Conservation (phyloP, 768 basidiomycete species). For the Leccinum arenicola region DNA sequence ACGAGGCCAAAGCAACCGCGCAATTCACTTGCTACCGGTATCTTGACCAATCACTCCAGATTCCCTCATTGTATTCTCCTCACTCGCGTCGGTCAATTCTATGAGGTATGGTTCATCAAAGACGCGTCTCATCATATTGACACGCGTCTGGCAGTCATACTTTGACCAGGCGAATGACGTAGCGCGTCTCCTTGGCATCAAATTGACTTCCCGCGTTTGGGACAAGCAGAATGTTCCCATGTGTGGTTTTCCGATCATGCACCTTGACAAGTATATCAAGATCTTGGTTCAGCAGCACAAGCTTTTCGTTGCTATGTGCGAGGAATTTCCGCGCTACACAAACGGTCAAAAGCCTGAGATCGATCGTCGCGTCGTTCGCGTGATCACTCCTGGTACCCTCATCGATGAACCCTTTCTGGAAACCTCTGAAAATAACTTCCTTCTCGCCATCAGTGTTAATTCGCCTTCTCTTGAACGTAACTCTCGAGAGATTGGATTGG, state of each 20-base stretch:
- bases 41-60: constrained; percentile 63
- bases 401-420: constrained; percentile 89
- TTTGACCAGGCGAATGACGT: constrained; percentile 88
- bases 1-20: constrained; percentile 29
- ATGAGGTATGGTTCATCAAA: constrained; percentile 59
- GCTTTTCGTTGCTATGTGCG: constrained; percentile 89
- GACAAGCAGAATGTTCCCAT: constrained; percentile 67
- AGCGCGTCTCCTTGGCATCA: constrained; percentile 75
- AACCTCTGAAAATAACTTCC: constrained; percentile 85
- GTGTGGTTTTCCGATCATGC: constrained; percentile 87
- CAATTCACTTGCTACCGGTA: constrained; percentile 62
- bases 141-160: constrained; percentile 63
- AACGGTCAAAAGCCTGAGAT: constrained; percentile 57
- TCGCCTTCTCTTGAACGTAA: not conserved
- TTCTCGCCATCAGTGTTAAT: constrained; percentile 58
- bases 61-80: constrained; percentile 90
- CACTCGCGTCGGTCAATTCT: constrained; percentile 93
- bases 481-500: constrained; percentile 54
- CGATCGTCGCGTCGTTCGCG: constrained; percentile 78
- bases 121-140: constrained; percentile 3
- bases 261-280: constrained; percentile 86
- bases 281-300: constrained; percentile 78
- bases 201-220: constrained; percentile 77
- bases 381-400: constrained; percentile 92
- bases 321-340: constrained; percentile 70